These are phyloP conservation scores for Auricularia auricula-judae DNA, from an alignment of 768 basidiomycete genomes.

Conservation along the genomic window DNA sequence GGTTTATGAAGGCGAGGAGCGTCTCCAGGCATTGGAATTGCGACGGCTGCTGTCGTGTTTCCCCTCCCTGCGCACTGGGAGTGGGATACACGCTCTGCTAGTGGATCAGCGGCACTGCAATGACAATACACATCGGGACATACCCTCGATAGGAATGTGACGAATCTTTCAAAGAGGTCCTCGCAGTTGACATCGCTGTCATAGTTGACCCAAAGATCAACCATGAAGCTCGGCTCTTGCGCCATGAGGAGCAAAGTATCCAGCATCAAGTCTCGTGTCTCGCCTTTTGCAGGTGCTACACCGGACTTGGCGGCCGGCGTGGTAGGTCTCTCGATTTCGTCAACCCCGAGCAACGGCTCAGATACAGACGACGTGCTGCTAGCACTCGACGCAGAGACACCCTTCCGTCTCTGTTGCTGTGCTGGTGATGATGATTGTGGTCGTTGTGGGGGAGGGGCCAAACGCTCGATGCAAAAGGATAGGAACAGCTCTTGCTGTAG, in stretches of 20 bases:
- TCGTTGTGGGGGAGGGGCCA: slow-evolving; percentile 43
- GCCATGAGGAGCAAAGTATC: slow-evolving; percentile 79
- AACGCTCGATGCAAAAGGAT: slow-evolving; percentile 84
- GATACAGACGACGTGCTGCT: slow-evolving; percentile 15
- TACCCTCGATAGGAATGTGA: slow-evolving; percentile 73
- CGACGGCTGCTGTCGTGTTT: slow-evolving; percentile 59
- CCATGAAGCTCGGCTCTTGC: slow-evolving; percentile 82
- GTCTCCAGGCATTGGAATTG: slow-evolving; percentile 86
- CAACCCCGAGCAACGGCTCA: slow-evolving; percentile 7
- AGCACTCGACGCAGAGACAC: slow-evolving; percentile 9
- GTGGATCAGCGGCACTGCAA: not conserved
- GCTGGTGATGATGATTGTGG: slow-evolving; percentile 13
- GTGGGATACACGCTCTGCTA: slow-evolving; percentile 69
- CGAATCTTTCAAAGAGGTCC: slow-evolving; percentile 82
- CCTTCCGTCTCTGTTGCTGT: slow-evolving; percentile 2
- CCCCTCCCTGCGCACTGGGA: slow-evolving; percentile 41
- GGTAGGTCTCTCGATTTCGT: slow-evolving; percentile 28
- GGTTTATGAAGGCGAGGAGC: slow-evolving; percentile 73
- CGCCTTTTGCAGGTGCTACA: slow-evolving; percentile 70
- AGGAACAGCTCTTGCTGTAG: slow-evolving; percentile 93
- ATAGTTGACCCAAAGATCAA: slow-evolving; percentile 91
- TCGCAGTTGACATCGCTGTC: slow-evolving; percentile 96
- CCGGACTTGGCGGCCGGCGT: slow-evolving; percentile 35
- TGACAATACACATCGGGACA: not conserved
- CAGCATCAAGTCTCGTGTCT: slow-evolving; percentile 80